Evolutionary conservation across 768 basidiomycete species (phyloP), one percentile per base, ranked within the genome.

Genomic region (Tephrocybe sp.): DNA sequence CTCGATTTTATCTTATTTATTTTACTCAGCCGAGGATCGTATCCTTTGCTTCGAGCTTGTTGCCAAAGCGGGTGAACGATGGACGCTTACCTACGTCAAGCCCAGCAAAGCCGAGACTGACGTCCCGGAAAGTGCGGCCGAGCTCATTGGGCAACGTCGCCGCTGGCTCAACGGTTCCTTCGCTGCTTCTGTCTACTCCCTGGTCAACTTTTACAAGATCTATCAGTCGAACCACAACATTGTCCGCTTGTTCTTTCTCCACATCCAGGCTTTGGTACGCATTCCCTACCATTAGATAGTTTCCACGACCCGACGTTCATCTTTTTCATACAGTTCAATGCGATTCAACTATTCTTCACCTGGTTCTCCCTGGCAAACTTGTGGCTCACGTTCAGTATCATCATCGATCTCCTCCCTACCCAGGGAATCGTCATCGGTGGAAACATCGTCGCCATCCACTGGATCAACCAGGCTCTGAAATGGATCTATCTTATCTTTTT

Each of bases 131-230:
- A 75, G 76, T 21, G 93, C 92, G 3, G 80, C 85, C 7, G 95
- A 98, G 64, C 74, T 97, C 51, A 98, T 98, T 64, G 89, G 92
- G 38, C 95, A 98, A 67, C 88, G 95, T 64, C 85, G 95, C 57
- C 87, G 95, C 56, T 98, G 95, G 96, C 67, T 97, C 61, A 98
- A 98, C 63, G 96, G 95, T 31, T 95, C 92, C 11, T 96, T 97
- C 59, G 92, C 92, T 32, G 93, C 93, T 9, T 90, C 90, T 1
- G 84, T 93, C 37, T 96, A 96, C 68, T 84, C 92, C 21, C 68
- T 97, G 13, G 86, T 92, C 62, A 89, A 96, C 71, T 97, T 95
- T 73, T 91, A 87, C 75, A 78, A 80, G 54, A 78, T 95, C 36
- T 98, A 97, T 70, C 80, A 79, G 58, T 92, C 90, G 24, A 80